Conservation (phyloP, 495 filamentous ascomycete genomes). For the Opeltia flavorubescens region DNA sequence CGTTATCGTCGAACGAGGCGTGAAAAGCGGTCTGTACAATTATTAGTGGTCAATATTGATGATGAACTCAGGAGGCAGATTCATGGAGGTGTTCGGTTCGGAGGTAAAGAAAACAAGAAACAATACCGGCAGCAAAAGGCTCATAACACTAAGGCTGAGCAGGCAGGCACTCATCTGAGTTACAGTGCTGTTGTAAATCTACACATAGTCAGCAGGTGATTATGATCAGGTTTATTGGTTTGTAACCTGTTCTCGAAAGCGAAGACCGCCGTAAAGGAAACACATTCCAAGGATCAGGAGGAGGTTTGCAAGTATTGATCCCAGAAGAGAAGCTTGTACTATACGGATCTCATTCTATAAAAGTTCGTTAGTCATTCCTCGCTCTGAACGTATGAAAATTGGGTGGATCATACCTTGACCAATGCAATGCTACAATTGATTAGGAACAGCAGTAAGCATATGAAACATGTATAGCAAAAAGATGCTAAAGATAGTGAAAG, state of each 20-base stretch:
- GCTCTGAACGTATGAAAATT: neutral
- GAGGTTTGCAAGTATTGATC: conserved; percentile 77
- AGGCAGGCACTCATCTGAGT: conserved; percentile 93
- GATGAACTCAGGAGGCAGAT: neutral
- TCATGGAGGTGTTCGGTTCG: too few relatives aligned
- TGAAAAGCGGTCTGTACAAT: conserved; percentile 66
- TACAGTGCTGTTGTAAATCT: conserved; percentile 89
- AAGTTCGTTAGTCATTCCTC: neutral
- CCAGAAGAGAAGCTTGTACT: conserved; percentile 76
- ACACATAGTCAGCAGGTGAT: conserved; percentile 3
- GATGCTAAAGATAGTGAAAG: conserved; percentile 11
- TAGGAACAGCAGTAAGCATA: conserved; percentile 22
- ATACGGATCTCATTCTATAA: conserved; percentile 68
- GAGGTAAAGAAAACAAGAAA: neutral
- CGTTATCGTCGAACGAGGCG: conserved; percentile 57
- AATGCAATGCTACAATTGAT: conserved; percentile 44
- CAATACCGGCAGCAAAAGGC: conserved; percentile 59
- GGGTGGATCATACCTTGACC: conserved; percentile 33
- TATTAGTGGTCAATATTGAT: neutral
- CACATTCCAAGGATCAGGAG: conserved; percentile 84
- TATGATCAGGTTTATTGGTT: neutral
- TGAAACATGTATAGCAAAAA: conserved; percentile 11
- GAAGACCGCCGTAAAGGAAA: conserved; percentile 72
- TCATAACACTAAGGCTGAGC: conserved; percentile 77
- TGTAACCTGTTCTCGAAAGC: conserved; percentile 69